These are phyloP conservation scores for Cytospora leucostoma DNA, from an alignment of 2,329 filamentous ascomycete species.

Conservation along the genomic window DNA sequence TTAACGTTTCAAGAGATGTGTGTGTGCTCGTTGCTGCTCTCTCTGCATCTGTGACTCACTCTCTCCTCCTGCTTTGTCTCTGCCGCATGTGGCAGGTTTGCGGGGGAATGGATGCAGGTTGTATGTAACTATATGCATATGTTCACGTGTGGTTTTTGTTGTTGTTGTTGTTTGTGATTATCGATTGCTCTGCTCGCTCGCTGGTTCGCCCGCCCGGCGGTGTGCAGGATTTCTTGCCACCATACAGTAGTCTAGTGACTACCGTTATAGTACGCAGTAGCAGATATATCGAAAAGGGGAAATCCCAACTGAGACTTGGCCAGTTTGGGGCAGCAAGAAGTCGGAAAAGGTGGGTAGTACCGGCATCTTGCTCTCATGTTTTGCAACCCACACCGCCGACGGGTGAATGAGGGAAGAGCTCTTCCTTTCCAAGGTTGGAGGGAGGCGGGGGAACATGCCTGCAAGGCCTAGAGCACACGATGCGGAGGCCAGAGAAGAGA, in stretches of 20 bases:
- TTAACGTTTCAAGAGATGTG: constrained; percentile 13
- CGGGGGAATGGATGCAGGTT: neutral
- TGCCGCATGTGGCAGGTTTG: neutral
- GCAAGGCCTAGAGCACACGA: neutral
- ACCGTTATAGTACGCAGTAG: too few species aligned
- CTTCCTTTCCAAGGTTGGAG: neutral
- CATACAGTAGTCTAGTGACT: neutral
- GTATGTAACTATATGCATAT: neutral
- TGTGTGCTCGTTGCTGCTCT: neutral
- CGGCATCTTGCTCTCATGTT: neutral
- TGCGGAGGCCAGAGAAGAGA: neutral
- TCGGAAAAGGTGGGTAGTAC: neutral
- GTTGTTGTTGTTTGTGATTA: neutral
- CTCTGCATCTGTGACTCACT: constrained; percentile 20
- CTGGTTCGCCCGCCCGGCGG: neutral
- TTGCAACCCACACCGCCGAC: neutral
- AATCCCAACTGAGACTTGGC: neutral
- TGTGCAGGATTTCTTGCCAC: neutral
- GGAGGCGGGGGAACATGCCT: neutral
- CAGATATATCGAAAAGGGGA: too few species aligned
- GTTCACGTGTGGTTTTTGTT: neutral
- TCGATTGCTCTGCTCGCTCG: neutral
- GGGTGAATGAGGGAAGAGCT: neutral
- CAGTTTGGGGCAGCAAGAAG: neutral
- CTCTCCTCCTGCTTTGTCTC: neutral